phyloP scores from a whole-genome alignment of 2,329 filamentous ascomycete genomes.

The Fusarium brachygibbosum region DNA sequence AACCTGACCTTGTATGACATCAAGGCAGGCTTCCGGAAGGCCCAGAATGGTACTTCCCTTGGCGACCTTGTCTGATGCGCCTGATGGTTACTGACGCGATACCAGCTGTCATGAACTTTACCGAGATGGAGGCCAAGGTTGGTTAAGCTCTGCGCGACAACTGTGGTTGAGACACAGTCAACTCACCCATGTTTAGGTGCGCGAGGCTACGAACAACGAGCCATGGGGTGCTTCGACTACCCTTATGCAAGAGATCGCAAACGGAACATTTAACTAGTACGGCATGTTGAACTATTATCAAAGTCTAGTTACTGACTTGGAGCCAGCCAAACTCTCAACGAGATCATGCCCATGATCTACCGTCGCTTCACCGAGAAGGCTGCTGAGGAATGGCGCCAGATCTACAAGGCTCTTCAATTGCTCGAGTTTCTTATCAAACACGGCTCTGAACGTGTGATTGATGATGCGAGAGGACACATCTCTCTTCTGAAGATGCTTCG shows the following conservation, averaged over 20 bases:
- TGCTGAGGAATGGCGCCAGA: conserved; percentile 98
- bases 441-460: conserved; percentile 95
- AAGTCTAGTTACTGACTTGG: conserved; percentile 37
- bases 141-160: conserved; percentile 32
- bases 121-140: conserved; percentile 86
- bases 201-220: conserved; percentile 99
- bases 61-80: conserved; percentile 21
- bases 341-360: conserved; percentile 99
- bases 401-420: conserved; percentile 97
- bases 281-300: conserved; percentile 53
- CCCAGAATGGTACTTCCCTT: conserved; percentile 84
- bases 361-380: conserved; percentile 98
- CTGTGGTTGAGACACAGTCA: conserved; percentile 13
- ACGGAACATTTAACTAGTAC: conserved; percentile 97
- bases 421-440: conserved; percentile 98
- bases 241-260: conserved; percentile 97
- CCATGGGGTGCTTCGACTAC: conserved; percentile 91
- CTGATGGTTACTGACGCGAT: conserved; percentile 49
- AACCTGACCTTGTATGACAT: conserved; percentile 95
- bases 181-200: conserved; percentile 70
- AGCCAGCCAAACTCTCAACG: conserved; percentile 89
- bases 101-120: conserved; percentile 97
- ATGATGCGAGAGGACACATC: conserved; percentile 95
- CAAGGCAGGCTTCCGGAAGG: conserved; percentile 94
- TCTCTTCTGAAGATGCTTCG: conserved; percentile 97